Base-by-base conservation (phyloP, 2,329 filamentous ascomycete genomes). In the Diaporthe amygdali region DNA sequence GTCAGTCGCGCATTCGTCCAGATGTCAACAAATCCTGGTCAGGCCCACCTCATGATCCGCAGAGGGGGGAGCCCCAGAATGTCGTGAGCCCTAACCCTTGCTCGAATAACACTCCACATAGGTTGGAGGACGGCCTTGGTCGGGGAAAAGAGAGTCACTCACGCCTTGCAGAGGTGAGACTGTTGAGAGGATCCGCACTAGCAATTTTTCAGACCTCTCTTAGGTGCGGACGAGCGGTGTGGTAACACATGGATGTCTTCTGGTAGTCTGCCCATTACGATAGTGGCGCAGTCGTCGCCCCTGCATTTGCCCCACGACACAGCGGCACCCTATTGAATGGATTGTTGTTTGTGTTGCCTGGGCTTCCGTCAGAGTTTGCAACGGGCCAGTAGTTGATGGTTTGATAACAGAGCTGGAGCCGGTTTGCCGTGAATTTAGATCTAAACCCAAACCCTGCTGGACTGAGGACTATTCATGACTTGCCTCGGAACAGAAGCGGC, bases 1-100 rank as follows among this genome's bases (percentile, higher is more conserved):
- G 66, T 68, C 66, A 68, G 52, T 68, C 41, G 47, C 66, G 66
- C 52, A 56, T 68, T 68, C 55, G 66, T 68, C 32, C 41, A 49
- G 12, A 64, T 49, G 59, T 64, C 59, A 68, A 55, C 32, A 39
- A 46, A 59, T 27, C 66, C 66, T 49, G 20, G 66, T 68, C 66
- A 49, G 52, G 44, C 41, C 66, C 66, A 59, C 66, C 52, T 46
- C 59, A 10, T 64, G 59, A 64, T 64, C 59, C 59, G 44, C 59
- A 64, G 14, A 49, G n/a, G 54, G 44, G 44, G 30, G 14, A n/a
- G 27, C 44, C 59, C 59, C 10, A 39, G 14, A 30, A 49, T 44
- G 59, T 64, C 41, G 59, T 64, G n/a, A 64, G 59, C 44, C 44
- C 44, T 64, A 64, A 64, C 59, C 59, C 59, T 64, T 15, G 8